Evolutionary conservation across 768 basidiomycete species (phyloP).

Genomic region (Rhodotorula diobovata): DNA sequence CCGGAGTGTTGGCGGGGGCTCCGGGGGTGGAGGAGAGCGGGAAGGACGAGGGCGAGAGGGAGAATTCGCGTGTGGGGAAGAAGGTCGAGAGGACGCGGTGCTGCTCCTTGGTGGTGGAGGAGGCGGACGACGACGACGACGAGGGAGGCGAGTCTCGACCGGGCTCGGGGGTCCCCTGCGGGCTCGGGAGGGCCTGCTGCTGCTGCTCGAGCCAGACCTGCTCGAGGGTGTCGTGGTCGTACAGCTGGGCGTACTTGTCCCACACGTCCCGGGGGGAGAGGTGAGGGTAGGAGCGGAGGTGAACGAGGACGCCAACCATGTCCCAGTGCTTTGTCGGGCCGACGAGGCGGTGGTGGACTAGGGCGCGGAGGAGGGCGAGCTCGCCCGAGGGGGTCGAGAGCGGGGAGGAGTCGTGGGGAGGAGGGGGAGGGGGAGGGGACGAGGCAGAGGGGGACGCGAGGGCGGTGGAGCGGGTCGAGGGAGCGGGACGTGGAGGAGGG

Average conservation of each 20-base stretch:
- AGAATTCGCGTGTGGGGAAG: conserved; percentile 6
- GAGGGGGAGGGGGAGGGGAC: conserved; percentile 45
- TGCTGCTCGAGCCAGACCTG: conserved; percentile 28
- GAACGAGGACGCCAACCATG: conserved; percentile 65
- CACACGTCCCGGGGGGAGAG: conserved; percentile 59
- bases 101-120: not conserved
- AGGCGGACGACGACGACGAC: not conserved
- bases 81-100: not conserved
- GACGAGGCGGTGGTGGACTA: conserved; percentile 74
- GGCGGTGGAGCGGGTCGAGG: not conserved
- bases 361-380: conserved; percentile 74
- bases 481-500: not conserved
- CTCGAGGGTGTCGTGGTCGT: conserved; percentile 71
- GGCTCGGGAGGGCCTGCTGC: conserved; percentile 4
- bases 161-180: not conserved
- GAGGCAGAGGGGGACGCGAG: too few species aligned
- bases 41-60: not conserved
- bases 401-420: conserved; percentile 50
- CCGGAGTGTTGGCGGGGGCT: too few species aligned
- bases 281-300: conserved; percentile 59
- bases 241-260: conserved; percentile 66
- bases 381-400: conserved; percentile 64
- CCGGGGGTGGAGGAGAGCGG: not conserved
- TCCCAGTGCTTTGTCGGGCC: conserved; percentile 81
- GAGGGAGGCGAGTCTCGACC: not conserved